Conservation (phyloP, 495 filamentous ascomycete species). For the Penicillium crystallinum region DNA sequence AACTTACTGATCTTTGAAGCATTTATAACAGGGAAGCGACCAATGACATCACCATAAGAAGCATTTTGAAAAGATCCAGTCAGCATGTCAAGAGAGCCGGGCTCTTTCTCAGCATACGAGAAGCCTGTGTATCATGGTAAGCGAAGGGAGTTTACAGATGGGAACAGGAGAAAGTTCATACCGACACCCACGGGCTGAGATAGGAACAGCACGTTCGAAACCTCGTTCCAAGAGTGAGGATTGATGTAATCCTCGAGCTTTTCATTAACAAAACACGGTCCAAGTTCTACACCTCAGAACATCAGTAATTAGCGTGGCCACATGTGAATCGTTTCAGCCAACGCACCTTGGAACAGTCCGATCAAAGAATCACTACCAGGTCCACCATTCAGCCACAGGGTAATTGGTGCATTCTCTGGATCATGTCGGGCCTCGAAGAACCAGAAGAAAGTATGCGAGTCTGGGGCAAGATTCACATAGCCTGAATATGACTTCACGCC, state of each 20-base stretch:
- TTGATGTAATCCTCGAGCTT: conserved; percentile 48
- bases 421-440: conserved; percentile 47
- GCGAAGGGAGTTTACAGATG: not conserved
- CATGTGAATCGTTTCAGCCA: not conserved
- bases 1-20: not conserved
- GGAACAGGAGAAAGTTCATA: conserved; percentile 8
- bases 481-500: conserved; percentile 46
- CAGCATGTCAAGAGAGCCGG: conserved; percentile 36
- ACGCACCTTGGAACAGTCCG: conserved; percentile 49
- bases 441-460: conserved; percentile 46
- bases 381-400: conserved; percentile 50
- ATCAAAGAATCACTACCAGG: conserved; percentile 63
- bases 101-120: conserved; percentile 43
- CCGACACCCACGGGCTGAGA: conserved; percentile 60
- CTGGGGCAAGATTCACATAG: conserved; percentile 40
- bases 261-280: conserved; percentile 52
- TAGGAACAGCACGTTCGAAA: conserved; percentile 69
- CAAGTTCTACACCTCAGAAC: conserved; percentile 45
- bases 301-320: not conserved
- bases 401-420: conserved; percentile 46
- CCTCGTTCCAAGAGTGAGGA: conserved; percentile 65
- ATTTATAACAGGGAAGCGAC: conserved; percentile 40
- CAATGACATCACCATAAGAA: conserved; percentile 36
- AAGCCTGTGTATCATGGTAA: conserved; percentile 35
- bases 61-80: conserved; percentile 42